phyloP scores from a whole-genome alignment of 345 rosid genomes.

The Corymbia maculata region DNA sequence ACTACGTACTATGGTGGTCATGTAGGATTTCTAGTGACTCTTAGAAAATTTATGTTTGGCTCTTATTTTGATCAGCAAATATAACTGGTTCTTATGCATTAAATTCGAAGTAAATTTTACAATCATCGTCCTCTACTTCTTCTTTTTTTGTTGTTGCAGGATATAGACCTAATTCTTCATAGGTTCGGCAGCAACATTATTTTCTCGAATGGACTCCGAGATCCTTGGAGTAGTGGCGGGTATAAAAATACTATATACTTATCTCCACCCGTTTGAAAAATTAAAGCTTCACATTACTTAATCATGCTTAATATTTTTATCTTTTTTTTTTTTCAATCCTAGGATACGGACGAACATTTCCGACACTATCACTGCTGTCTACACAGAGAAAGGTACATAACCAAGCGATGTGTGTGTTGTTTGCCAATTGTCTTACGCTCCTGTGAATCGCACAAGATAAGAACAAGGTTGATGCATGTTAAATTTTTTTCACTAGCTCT shows the following conservation, averaged over 20 bases:
- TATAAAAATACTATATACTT: background rate
- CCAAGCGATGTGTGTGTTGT: background rate
- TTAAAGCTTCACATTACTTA: background rate
- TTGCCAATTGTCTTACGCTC: background rate
- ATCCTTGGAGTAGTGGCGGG: slow-evolving; percentile 53
- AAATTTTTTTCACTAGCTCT: background rate
- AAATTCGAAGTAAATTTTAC: background rate
- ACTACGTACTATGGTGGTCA: slow-evolving; percentile 5
- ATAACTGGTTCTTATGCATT: background rate
- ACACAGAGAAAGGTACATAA: background rate
- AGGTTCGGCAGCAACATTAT: slow-evolving; percentile 48
- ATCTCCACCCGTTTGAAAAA: background rate
- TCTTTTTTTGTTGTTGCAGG: slow-evolving; percentile 9
- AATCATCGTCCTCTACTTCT: background rate
- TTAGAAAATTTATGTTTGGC: background rate
- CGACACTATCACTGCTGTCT: background rate
- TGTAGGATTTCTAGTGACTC: background rate
- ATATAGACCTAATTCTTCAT: slow-evolving; percentile 25
- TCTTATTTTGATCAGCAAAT: background rate
- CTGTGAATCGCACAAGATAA: background rate
- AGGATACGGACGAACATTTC: background rate
- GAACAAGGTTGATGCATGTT: background rate
- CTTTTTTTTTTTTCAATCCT: background rate
- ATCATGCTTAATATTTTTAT: background rate
- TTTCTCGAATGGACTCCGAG: slow-evolving; percentile 48